Base-by-base conservation (phyloP, 345 rosid genomes). In the Populus deltoides region DNA sequence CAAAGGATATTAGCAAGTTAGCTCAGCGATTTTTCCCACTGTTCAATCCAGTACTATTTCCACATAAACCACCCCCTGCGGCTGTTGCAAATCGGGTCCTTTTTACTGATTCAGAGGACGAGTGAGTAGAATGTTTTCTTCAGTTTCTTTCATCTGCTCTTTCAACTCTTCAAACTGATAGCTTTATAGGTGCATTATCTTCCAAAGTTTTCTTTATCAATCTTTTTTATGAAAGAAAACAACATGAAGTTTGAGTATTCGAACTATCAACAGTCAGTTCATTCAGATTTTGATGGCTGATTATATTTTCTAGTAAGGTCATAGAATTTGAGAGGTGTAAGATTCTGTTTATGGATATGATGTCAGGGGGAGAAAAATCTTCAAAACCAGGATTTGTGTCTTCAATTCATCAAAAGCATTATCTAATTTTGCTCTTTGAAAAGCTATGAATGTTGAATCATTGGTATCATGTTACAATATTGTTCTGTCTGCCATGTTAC, bases 51-150 rank as follows among this genome's bases (percentile, higher is more conserved):
- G 87, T 92, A 36, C 78, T 96, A 10, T 93, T 88, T 86, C 99
- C 98, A 18, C 93, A 92, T 86, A 96, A 92, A 85, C 95, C 98
- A 74, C 98, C 99, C 43, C 86, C 88, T 76, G 79, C 80, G 27
- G 84, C 98, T 73, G 90, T 91, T 24, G 90, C 89, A 69, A 91
- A 87, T 86, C 85, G 98, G 80, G 85, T 92, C 77, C 98, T 96
- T 81, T 96, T 96, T 82, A 93, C 99, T 74, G 97, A 92, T 63
- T 75, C 94, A 82, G 98, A 95, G 89, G 99, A 95, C 87, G 97
- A 93, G 99, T 91, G 80, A 89, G 97, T 89, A 78, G 20, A 70
- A 8, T 49, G 38, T 47, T 53, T 31, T 75, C 76, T 75, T 24
- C 39, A 39, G 15, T 45, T 55, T 39, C 22, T 71, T 55, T 55